Conservation (phyloP, 495 filamentous ascomycete species). For the Penicillium coffeae region DNA sequence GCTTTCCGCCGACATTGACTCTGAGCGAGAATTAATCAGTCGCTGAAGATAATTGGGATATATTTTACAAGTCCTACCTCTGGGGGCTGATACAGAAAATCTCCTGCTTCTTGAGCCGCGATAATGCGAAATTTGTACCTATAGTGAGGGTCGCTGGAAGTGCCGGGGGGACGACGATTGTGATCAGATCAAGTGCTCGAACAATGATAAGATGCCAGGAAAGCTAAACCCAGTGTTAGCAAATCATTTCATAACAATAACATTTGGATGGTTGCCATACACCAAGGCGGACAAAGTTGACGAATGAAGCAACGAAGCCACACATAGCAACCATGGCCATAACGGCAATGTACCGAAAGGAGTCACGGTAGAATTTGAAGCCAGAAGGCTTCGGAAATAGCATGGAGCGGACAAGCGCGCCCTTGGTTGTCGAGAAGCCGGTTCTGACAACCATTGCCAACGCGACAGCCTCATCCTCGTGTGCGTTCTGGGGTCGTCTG, state of each 20-base stretch:
- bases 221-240: conserved; percentile 44
- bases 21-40: conserved; percentile 25
- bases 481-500: conserved; percentile 76
- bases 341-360: conserved; percentile 95
- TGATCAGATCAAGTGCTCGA: conserved; percentile 90
- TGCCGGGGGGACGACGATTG: conserved; percentile 95
- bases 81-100: conserved; percentile 99
- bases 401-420: conserved; percentile 94
- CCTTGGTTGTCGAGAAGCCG: conserved; percentile 97
- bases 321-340: conserved; percentile 87
- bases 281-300: conserved; percentile 84
- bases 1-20: conserved; percentile 92
- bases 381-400: conserved; percentile 96
- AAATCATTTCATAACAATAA: background rate
- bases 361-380: conserved; percentile 97
- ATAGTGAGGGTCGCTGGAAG: conserved; percentile 96
- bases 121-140: conserved; percentile 91
- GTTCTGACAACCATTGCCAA: conserved; percentile 89
- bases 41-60: background rate
- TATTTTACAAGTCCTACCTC: conserved; percentile 30
- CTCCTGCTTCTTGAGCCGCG: conserved; percentile 74
- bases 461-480: conserved; percentile 85
- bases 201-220: conserved; percentile 88
- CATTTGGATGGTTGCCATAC: conserved; percentile 33
- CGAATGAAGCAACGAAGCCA: conserved; percentile 84